These are phyloP conservation scores for Singerocomus rubriflavus DNA, from an alignment of 1,284 basidiomycete species.

Conservation along the genomic window DNA sequence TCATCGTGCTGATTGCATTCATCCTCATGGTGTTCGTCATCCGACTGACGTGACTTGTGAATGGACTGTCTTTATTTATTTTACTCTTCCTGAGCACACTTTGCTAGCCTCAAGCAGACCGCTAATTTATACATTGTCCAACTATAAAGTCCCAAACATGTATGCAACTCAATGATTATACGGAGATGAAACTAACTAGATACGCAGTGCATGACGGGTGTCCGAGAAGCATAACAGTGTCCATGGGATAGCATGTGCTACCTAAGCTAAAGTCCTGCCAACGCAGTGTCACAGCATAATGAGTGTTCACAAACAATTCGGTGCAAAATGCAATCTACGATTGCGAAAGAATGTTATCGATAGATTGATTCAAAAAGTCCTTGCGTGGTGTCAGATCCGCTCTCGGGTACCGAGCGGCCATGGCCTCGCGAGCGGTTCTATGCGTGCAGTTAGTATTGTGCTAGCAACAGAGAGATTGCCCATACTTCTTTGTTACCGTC, in stretches of 20 bases:
- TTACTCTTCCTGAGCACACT: neutral
- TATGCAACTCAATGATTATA: conserved; percentile 4
- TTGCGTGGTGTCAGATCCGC: conserved; percentile 77
- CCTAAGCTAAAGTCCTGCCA: conserved; percentile 6
- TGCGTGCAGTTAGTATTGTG: conserved; percentile 13
- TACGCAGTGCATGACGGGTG: conserved; percentile 8
- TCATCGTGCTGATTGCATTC: conserved; percentile 61
- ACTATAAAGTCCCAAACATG: conserved; percentile 12
- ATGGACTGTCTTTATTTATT: conserved; percentile 4
- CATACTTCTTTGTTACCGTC: conserved; percentile 91
- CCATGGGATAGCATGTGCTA: conserved; percentile 1
- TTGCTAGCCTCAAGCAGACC: neutral
- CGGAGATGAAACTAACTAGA: conserved; percentile 4
- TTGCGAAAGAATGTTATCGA: conserved; percentile 85
- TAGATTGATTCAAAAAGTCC: conserved; percentile 86
- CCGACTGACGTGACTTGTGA: conserved; percentile 46
- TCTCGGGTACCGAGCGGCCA: conserved; percentile 83
- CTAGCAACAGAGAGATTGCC: conserved; percentile 6
- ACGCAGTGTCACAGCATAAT: conserved; percentile 6
- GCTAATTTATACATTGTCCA: conserved; percentile 12
- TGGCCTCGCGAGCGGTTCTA: conserved; percentile 85
- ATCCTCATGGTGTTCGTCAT: conserved; percentile 72
- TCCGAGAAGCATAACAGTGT: conserved; percentile 13
- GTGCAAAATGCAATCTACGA: conserved; percentile 40
- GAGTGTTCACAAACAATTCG: conserved; percentile 9